Evolutionary conservation across 2,329 filamentous ascomycete genomes (phyloP).

Genomic region (Aspergillus nomiae): DNA sequence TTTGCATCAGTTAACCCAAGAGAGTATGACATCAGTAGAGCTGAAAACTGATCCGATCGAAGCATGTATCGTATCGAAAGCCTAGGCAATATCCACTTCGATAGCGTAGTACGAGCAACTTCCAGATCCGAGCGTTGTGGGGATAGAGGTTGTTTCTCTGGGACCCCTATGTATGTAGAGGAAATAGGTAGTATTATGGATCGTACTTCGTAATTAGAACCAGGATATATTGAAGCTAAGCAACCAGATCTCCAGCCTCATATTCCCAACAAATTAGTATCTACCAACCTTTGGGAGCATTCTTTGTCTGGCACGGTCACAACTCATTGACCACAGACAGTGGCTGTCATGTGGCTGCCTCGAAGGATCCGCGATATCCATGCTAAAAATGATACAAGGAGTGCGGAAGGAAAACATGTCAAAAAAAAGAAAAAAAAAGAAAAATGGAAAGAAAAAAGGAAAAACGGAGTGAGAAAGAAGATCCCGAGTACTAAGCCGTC

Average conservation of each 20-base stretch:
- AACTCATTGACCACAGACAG: slow-evolving; percentile 5
- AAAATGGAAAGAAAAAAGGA: background rate
- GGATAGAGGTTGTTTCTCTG: background rate
- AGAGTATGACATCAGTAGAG: slow-evolving; percentile 17
- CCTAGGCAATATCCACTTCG: background rate
- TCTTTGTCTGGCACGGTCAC: slow-evolving; percentile 10
- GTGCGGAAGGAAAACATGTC: background rate
- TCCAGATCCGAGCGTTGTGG: slow-evolving; percentile 9
- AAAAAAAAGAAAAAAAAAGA: background rate
- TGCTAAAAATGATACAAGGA: slow-evolving; percentile 10
- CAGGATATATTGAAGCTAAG: background rate
- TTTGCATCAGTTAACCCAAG: background rate
- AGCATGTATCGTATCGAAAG: slow-evolving; percentile 3
- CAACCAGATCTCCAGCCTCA: background rate
- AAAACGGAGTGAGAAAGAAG: background rate
- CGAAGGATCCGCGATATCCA: slow-evolving; percentile 22
- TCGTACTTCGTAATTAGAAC: background rate
- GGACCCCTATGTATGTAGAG: background rate
- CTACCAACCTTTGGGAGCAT: background rate
- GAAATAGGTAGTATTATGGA: background rate
- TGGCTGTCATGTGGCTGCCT: slow-evolving; percentile 19
- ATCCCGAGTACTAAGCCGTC: background rate
- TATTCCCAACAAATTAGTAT: background rate
- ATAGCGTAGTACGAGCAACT: background rate
- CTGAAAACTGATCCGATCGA: background rate